These are phyloP conservation scores for Podila epicladia DNA, from an alignment of 192 early-diverging fungal species.

Conservation along the genomic window DNA sequence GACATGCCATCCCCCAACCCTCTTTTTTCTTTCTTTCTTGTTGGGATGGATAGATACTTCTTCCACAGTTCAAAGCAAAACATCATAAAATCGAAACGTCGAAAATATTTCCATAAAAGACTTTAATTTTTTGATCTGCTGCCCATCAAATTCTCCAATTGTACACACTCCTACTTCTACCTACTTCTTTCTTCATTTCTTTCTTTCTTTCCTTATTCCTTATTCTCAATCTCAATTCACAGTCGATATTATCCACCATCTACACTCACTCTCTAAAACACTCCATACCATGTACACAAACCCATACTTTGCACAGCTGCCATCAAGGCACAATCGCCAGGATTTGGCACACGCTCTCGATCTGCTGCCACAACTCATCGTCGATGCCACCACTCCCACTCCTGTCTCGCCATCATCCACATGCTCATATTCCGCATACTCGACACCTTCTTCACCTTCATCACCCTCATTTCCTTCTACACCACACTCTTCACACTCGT, in stretches of 20 bases:
- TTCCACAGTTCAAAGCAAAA: background rate
- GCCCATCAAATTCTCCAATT: too few species aligned
- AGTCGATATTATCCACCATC: background rate
- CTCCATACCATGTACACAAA: background rate
- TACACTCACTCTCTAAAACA: background rate
- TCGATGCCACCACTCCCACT: background rate
- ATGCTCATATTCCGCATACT: conserved; percentile 8
- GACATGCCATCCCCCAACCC: background rate
- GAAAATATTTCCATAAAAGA: too few species aligned
- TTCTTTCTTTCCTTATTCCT: conserved; percentile 3
- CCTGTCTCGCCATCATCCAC: conserved; percentile 9
- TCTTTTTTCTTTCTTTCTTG: background rate
- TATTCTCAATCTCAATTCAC: conserved; percentile 1
- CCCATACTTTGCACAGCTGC: conserved; percentile 41
- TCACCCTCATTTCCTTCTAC: background rate
- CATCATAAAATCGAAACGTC: too few species aligned
- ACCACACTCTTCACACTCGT: background rate
- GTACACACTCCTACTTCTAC: too few species aligned
- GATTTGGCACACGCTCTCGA: conserved; percentile 45
- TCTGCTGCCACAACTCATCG: conserved; percentile 25
- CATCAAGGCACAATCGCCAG: conserved; percentile 40
- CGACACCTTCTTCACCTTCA: conserved; percentile 6
- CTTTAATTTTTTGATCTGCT: too few species aligned
- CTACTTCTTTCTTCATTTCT: background rate
- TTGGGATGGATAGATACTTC: too few species aligned